phyloP scores from a whole-genome alignment of 2,329 filamentous ascomycete species.

The Chaetomium globosum region DNA sequence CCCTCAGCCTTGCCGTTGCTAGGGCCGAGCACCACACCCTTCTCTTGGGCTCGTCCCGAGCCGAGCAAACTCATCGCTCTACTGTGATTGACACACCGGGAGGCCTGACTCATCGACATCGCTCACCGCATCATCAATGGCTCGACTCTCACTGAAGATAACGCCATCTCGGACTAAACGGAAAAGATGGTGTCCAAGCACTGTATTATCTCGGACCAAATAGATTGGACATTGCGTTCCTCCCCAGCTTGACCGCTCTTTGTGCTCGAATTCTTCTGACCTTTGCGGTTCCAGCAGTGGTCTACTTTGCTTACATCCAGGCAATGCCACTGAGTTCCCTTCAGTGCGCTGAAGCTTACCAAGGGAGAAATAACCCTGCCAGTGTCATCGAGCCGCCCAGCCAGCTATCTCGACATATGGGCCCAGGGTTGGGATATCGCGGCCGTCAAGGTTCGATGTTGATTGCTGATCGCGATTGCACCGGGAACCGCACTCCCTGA shows the following conservation, averaged over 20 bases:
- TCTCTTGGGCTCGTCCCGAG: conserved; percentile 1
- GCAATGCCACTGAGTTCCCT: conserved; percentile 8
- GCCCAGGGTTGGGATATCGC: conserved; percentile 33
- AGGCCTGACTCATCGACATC: neutral
- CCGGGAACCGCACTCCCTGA: conserved; percentile 31
- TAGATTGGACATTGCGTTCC: conserved; percentile 23
- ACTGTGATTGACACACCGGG: too few species aligned
- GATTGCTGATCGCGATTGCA: conserved; percentile 35
- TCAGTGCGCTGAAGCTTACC: conserved; percentile 23
- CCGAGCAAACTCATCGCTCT: neutral
- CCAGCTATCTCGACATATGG: conserved; percentile 27
- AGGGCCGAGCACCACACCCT: neutral
- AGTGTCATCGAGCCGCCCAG: conserved; percentile 31
- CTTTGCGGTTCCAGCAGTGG: neutral
- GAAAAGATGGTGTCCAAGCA: conserved; percentile 30
- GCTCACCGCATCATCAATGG: conserved; percentile 2
- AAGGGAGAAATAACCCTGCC: conserved; percentile 21
- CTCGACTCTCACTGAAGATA: conserved; percentile 17
- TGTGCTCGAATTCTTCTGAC: neutral
- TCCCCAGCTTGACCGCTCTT: conserved; percentile 10
- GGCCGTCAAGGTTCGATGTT: conserved; percentile 35
- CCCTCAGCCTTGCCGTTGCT: neutral
- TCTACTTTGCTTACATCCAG: neutral
- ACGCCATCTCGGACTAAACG: conserved; percentile 17
- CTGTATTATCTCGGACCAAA: conserved; percentile 24